Percentiles rank a stretch among this genome's conserved stretches.
Evolutionary conservation across 441 rosid species (phyloP).

Genomic region (Adansonia gregorii): DNA sequence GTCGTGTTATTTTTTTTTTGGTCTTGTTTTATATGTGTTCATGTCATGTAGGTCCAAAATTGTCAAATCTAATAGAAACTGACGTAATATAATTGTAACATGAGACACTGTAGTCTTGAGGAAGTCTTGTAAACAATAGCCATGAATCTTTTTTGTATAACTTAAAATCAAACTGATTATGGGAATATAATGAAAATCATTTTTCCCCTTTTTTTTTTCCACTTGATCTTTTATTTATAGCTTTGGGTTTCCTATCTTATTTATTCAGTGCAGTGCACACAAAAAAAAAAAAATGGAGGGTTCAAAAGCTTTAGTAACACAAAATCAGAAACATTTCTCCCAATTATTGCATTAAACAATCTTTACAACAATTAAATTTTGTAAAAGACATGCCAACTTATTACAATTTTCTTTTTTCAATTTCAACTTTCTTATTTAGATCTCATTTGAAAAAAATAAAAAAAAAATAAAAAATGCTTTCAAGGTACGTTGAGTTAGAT

Average conservation of each 20-base stretch:
- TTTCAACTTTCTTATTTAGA: background rate
- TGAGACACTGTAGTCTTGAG: background rate
- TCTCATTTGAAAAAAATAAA: background rate
- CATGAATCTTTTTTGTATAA: background rate
- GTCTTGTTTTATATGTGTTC: background rate
- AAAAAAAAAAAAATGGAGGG: background rate
- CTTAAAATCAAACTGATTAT: background rate
- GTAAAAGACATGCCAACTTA: background rate
- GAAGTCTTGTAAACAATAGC: background rate
- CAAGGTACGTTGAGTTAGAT: background rate
- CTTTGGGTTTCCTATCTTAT: background rate
- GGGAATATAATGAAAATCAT: background rate
- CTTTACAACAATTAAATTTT: background rate
- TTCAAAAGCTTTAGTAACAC: background rate
- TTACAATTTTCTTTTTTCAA: background rate
- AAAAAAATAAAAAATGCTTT: background rate
- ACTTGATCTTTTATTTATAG: background rate
- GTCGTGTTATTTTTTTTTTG: background rate
- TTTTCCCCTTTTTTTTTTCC: too few relatives aligned
- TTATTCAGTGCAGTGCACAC: background rate
- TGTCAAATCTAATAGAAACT: background rate
- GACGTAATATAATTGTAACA: background rate
- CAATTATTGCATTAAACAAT: background rate
- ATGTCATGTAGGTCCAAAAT: background rate
- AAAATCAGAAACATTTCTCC: background rate